A percentile compares a stretch with the other conserved stretches of the same genome.
These are phyloP conservation scores for Scedosporium dehoogii DNA, from an alignment of 2,329 filamentous ascomycete genomes.

Conservation along the genomic window DNA sequence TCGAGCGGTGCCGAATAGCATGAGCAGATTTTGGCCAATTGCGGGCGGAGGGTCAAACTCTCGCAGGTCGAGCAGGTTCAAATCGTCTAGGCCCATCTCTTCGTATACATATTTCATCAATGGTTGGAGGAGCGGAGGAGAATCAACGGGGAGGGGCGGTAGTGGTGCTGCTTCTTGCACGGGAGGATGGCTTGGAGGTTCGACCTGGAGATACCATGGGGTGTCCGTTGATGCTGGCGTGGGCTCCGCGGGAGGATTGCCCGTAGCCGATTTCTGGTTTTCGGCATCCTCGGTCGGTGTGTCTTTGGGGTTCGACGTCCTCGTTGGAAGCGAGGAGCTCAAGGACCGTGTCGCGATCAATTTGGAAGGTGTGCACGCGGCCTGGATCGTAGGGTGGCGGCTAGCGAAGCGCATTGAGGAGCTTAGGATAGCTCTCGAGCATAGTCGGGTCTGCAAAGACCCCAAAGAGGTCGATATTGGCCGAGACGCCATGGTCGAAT, in stretches of 20 bases:
- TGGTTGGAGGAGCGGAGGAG: slow-evolving; percentile 61
- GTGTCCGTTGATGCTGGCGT: background rate
- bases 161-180: slow-evolving; percentile 36
- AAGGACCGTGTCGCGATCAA: background rate
- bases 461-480: background rate
- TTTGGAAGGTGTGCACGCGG: background rate
- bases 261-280: background rate
- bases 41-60: slow-evolving; percentile 77
- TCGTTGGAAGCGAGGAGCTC: background rate
- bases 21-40: slow-evolving; percentile 78
- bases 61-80: slow-evolving; percentile 74
- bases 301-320: background rate
- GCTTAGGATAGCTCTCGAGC: background rate
- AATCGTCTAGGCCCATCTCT: slow-evolving; percentile 75
- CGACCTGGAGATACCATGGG: slow-evolving; percentile 79
- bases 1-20: slow-evolving; percentile 85
- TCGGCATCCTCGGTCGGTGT: background rate
- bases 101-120: slow-evolving; percentile 72
- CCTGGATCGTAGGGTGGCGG: background rate
- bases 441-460: background rate
- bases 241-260: background rate
- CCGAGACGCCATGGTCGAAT: background rate
- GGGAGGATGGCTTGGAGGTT: slow-evolving; percentile 43
- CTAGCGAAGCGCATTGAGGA: background rate
- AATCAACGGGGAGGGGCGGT: slow-evolving; percentile 50